Base-by-base conservation (phyloP, 2,329 filamentous ascomycete genomes). In the Amylocarpus encephaloides region DNA sequence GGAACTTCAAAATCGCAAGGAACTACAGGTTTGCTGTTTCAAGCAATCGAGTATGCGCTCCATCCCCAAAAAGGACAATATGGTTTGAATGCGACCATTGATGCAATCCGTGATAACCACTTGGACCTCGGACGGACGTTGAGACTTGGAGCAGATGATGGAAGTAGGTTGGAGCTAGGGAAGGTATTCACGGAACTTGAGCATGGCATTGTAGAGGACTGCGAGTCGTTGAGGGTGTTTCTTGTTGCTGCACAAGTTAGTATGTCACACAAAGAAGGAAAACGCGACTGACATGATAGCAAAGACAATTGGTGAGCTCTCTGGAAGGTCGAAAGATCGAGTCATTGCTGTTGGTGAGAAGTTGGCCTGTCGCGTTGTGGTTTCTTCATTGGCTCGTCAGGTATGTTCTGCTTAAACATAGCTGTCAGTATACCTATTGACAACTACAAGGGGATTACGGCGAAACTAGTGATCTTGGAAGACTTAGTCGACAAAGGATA, bases 1-100 rank as follows among this genome's bases (percentile, higher is more conserved):
- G 74, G 71, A 49, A 75, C 73, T 52, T 71, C 73, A 43, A 80
- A 80, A 63, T 66, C 71, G 45, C 72, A 75, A 54, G 77, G 77
- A 43, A 80, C 77, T 38, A 80, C 77, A 36, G 78, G 76, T 59
- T 65, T 65, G 9, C 50, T 67, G 22, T 50, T 67, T 62, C 64
- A 70, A 52, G 65, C 66, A 60, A 54, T 48, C 53, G 30, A 59
- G 53, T n/a, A 56, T 57, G 13, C 59, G 57, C 33, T 50, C 50
- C 4, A 59, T 57, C 15, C 46, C 7, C 18, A 9, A 11, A 43
- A 6, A 7, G 22, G 52, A 3, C 54, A 62, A 15, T 48, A 55
- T 48, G 66, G 68, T 55, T 73, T 77, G 56, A 67, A 73, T 51
- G 69, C 71, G 5, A 68, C 77, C 49, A 71, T 79, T 55, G 67